Conservation (phyloP, 108 stramenopile genomes). For the Fistulifera pelliculosa region DNA sequence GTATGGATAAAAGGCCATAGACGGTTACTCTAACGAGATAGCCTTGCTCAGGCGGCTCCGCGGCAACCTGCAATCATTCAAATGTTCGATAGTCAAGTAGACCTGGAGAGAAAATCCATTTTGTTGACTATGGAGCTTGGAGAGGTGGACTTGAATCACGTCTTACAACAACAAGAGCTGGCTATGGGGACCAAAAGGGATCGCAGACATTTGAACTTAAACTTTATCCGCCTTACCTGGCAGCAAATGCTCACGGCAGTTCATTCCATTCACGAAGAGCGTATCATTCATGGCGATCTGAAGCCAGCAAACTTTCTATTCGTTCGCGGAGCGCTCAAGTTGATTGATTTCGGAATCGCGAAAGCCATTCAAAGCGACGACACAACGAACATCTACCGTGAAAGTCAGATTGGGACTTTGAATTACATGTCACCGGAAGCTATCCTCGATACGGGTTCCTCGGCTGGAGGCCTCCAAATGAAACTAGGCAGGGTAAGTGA, state of each 20-base stretch:
- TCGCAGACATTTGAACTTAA: slow-evolving; percentile 65
- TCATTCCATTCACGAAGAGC: slow-evolving; percentile 93
- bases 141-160: slow-evolving; percentile 91
- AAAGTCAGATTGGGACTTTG: slow-evolving; percentile 96
- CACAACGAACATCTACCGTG: slow-evolving; percentile 96
- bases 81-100: slow-evolving; percentile 86
- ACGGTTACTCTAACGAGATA: slow-evolving; percentile 97
- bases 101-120: slow-evolving; percentile 67
- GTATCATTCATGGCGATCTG: slow-evolving; percentile 97
- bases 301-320: slow-evolving; percentile 83
- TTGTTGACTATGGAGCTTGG: slow-evolving; percentile 93
- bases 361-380: slow-evolving; percentile 93
- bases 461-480: slow-evolving; percentile 42
- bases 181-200: slow-evolving; percentile 12
- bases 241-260: slow-evolving; percentile 98
- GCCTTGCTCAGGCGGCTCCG: slow-evolving; percentile 75
- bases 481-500: slow-evolving; percentile 57
- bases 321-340: slow-evolving; percentile 90
- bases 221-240: slow-evolving; percentile 96
- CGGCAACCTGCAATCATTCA: slow-evolving; percentile 90
- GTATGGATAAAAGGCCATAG: slow-evolving; percentile 76
- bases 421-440: slow-evolving; percentile 99
- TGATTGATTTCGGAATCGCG: slow-evolving; percentile 99
- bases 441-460: slow-evolving; percentile 78
- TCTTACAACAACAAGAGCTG: slow-evolving; percentile 76